Conservation (phyloP, 1,284 basidiomycete genomes). For the Ganoderma meredithae region DNA sequence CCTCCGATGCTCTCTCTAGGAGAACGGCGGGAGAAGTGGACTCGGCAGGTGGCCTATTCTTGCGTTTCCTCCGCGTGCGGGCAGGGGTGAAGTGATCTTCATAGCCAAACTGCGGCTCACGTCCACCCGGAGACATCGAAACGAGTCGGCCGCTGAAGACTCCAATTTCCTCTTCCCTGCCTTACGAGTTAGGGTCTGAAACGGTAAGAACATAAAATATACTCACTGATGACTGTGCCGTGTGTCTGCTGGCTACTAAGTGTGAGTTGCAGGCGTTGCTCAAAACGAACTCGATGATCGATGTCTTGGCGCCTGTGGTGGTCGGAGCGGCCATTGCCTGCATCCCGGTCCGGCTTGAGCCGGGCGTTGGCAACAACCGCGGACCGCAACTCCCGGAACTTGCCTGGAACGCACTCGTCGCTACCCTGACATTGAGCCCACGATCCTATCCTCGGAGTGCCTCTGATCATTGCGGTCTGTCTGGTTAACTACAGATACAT, state of each 20-base stretch:
- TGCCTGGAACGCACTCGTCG: too few relatives aligned
- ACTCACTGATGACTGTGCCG: neutral
- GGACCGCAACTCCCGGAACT: too few relatives aligned
- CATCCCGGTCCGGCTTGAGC: too few relatives aligned
- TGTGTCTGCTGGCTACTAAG: neutral
- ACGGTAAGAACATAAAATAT: neutral
- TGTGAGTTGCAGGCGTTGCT: neutral
- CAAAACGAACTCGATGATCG: conserved; percentile 2
- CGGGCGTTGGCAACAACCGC: too few relatives aligned
- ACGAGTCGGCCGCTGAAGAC: neutral
- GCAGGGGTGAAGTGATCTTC: conserved; percentile 47
- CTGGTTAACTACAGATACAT: neutral
- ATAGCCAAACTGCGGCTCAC: conserved; percentile 42
- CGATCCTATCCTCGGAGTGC: neutral
- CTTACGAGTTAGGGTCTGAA: neutral
- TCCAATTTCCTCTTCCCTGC: neutral
- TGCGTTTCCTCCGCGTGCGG: conserved; percentile 42
- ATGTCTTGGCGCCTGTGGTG: neutral
- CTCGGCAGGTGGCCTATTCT: conserved; percentile 35
- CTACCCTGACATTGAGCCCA: neutral
- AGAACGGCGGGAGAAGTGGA: conserved; percentile 33
- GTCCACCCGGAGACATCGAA: conserved; percentile 21
- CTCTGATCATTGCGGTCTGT: neutral
- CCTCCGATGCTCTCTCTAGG: conserved; percentile 36
- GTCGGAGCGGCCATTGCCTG: neutral